Conservation (phyloP, 495 filamentous ascomycete species). For the Neurospora sp. region DNA sequence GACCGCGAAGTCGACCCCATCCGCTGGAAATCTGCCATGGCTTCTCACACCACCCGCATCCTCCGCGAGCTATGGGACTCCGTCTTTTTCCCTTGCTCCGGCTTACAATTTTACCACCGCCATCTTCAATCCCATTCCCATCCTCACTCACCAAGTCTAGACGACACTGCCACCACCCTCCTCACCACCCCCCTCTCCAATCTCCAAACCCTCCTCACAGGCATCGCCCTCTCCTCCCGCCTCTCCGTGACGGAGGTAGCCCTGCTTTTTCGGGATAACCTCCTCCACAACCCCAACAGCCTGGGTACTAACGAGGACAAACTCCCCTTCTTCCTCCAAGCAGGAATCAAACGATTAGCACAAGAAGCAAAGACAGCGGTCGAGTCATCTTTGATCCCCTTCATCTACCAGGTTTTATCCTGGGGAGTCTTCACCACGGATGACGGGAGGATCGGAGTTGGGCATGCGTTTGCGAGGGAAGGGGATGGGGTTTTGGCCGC, state of each 20-base stretch:
- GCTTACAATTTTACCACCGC: background rate
- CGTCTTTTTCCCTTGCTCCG: background rate
- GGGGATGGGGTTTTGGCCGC: background rate
- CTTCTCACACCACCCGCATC: background rate
- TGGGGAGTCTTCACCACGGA: background rate
- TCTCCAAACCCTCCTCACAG: background rate
- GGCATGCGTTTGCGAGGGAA: background rate
- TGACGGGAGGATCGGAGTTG: background rate
- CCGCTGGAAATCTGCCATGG: background rate
- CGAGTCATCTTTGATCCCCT: background rate
- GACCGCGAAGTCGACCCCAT: background rate
- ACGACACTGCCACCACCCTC: accelerated
- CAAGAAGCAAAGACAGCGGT: background rate
- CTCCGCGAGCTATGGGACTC: background rate
- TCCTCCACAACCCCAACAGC: background rate
- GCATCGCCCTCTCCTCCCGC: background rate
- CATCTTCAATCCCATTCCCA: background rate
- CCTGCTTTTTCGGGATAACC: background rate
- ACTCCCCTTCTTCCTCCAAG: background rate
- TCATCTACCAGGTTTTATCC: background rate
- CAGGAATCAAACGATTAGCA: background rate
- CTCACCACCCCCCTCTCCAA: background rate
- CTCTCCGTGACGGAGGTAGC: background rate
- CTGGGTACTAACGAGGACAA: background rate
- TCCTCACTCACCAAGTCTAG: background rate